These are phyloP conservation scores for Oryza meridionalis DNA, from an alignment of 176 grass and related monocot genomes.

Conservation along the genomic window DNA sequence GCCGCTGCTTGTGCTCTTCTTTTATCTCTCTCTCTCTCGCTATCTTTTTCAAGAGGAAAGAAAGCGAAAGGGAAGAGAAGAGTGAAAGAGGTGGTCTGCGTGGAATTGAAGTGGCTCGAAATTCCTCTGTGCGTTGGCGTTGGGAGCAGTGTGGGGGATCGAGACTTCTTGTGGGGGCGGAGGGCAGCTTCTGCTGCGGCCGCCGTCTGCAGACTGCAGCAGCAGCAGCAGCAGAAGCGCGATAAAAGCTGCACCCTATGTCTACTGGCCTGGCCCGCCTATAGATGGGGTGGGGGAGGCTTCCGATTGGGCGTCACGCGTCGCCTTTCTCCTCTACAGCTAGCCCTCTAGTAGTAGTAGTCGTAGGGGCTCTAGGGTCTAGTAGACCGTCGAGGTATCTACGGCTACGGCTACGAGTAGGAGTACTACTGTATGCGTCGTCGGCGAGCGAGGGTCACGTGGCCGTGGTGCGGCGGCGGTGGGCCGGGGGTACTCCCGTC, in stretches of 20 bases:
- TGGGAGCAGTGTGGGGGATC: slow-evolving; percentile 17
- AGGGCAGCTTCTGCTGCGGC: not conserved
- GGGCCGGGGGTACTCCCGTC: not conserved
- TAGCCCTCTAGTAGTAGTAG: too few relatives aligned
- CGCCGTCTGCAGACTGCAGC: slow-evolving; percentile 44
- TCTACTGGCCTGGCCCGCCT: not conserved
- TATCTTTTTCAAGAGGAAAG: slow-evolving; percentile 16
- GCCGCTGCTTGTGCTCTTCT: not conserved
- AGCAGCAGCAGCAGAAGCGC: not conserved
- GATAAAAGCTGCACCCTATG: slow-evolving; percentile 24
- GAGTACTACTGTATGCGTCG: not conserved
- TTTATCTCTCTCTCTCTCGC: not conserved
- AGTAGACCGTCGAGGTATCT: too few relatives aligned
- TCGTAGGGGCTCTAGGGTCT: too few relatives aligned
- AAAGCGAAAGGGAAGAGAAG: not conserved
- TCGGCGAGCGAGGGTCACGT: not conserved
- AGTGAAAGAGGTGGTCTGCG: not conserved
- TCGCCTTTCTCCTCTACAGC: not conserved
- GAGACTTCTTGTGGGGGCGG: slow-evolving; percentile 42
- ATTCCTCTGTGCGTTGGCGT: slow-evolving; percentile 31
- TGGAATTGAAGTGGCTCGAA: slow-evolving; percentile 43
- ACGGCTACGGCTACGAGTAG: not conserved
- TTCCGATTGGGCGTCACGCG: not conserved
- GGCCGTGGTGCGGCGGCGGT: too few relatives aligned
- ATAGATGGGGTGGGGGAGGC: not conserved